These are phyloP conservation scores for Penicillium psychrofluorescens DNA, from an alignment of 495 filamentous ascomycete genomes.

Conservation along the genomic window DNA sequence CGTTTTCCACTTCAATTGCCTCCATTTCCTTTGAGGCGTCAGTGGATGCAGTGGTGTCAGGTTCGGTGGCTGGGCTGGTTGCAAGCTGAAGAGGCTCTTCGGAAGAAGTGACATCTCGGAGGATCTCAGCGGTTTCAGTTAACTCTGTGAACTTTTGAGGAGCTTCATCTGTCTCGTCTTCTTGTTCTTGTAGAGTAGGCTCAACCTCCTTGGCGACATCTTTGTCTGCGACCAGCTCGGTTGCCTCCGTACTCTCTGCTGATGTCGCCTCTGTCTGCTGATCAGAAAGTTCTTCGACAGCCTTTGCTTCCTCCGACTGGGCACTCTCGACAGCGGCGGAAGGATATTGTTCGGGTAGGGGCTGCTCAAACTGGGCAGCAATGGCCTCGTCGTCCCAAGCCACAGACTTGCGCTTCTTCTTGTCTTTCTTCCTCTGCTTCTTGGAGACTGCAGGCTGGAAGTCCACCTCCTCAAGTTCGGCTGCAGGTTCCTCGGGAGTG, in stretches of 20 bases:
- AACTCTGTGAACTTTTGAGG: background rate
- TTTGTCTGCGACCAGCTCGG: background rate
- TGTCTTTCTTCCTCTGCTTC: constrained; percentile 37
- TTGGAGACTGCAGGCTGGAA: constrained; percentile 15
- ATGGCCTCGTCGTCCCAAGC: constrained; percentile 5
- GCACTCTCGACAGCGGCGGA: background rate
- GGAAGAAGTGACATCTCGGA: background rate
- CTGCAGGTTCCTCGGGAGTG: constrained; percentile 1
- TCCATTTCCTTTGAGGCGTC: background rate
- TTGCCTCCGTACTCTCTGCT: background rate
- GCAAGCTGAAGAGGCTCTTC: constrained; percentile 1
- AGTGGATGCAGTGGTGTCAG: background rate
- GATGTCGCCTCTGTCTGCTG: background rate
- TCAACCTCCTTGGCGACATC: background rate
- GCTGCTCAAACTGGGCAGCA: constrained; percentile 8
- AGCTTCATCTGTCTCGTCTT: too few species aligned
- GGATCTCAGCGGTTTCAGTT: background rate
- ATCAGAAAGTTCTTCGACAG: background rate
- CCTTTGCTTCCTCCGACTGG: background rate
- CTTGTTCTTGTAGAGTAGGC: too few species aligned
- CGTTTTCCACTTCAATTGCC: background rate
- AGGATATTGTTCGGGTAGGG: constrained; percentile 3
- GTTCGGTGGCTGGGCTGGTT: background rate
- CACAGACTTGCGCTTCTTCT: constrained; percentile 24
- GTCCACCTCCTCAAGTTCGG: constrained; percentile 3